Percentiles rank a stretch among this genome's conserved stretches.
These are phyloP conservation scores for Ceratocystis papillata DNA, from an alignment of 2,329 filamentous ascomycete genomes.

Conservation along the genomic window DNA sequence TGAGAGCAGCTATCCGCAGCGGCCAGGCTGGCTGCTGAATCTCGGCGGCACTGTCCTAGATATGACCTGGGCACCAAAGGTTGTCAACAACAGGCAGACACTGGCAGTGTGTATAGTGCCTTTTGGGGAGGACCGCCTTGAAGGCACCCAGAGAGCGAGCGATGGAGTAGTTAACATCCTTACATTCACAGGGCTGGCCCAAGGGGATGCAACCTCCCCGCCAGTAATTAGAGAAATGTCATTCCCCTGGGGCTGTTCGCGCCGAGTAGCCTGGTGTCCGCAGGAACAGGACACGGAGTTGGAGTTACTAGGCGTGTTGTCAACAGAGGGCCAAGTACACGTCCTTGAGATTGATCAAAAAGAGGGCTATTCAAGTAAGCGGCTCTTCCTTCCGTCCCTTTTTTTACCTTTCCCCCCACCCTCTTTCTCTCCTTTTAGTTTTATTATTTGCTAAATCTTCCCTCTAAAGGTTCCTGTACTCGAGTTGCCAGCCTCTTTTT, in stretches of 20 bases:
- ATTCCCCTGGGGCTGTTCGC: slow-evolving; percentile 42
- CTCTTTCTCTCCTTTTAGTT: neutral
- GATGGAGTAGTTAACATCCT: slow-evolving; percentile 44
- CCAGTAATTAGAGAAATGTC: slow-evolving; percentile 38
- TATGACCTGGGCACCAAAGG: slow-evolving; percentile 43
- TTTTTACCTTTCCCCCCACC: neutral
- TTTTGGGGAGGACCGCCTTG: slow-evolving; percentile 39
- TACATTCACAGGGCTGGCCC: slow-evolving; percentile 34
- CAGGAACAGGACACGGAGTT: slow-evolving; percentile 31
- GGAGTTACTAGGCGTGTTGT: slow-evolving; percentile 41
- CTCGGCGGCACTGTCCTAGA: slow-evolving; percentile 43
- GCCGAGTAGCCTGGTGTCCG: slow-evolving; percentile 45
- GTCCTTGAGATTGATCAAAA: slow-evolving; percentile 36
- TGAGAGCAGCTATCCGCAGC: slow-evolving; percentile 25
- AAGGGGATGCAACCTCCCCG: slow-evolving; percentile 29
- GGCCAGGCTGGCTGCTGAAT: slow-evolving; percentile 44
- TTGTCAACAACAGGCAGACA: slow-evolving; percentile 33
- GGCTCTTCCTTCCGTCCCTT: neutral
- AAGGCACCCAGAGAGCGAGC: slow-evolving; percentile 33
- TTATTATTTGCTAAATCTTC: slow-evolving; percentile 25
- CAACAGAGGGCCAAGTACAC: slow-evolving; percentile 41
- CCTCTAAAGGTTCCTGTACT: slow-evolving; percentile 35
- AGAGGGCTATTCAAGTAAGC: slow-evolving; percentile 27
- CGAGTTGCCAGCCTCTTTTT: slow-evolving; percentile 37
- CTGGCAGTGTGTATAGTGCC: slow-evolving; percentile 44